A percentile compares a stretch with the other conserved stretches of the same genome.
phyloP scores from a whole-genome alignment of 2,329 filamentous ascomycete genomes.

The Fusarium domesticum region DNA sequence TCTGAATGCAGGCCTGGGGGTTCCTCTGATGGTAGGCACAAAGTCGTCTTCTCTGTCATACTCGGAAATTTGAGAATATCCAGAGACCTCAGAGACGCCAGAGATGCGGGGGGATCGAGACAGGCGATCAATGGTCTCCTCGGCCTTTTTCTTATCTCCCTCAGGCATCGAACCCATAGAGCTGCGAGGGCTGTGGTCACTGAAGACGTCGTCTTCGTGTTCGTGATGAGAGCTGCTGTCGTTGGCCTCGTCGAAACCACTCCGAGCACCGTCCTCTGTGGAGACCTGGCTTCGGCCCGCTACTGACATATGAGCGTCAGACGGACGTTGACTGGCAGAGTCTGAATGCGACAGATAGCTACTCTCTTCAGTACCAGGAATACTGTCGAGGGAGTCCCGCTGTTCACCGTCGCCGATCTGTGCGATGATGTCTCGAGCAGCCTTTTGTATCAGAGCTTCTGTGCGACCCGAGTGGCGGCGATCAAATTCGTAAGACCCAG shows the following conservation, averaged over 20 bases:
- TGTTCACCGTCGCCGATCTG: constrained; percentile 41
- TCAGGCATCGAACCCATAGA: constrained; percentile 52
- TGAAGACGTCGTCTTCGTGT: constrained; percentile 57
- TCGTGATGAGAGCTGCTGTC: constrained; percentile 52
- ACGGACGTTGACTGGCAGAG: constrained; percentile 23
- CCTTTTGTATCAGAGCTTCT: constrained; percentile 52
- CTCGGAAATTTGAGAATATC: constrained; percentile 41
- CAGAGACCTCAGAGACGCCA: constrained; percentile 52
- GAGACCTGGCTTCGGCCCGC: constrained; percentile 17
- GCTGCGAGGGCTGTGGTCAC: constrained; percentile 55
- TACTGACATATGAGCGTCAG: constrained; percentile 24
- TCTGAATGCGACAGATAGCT: constrained; percentile 28
- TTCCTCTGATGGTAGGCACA: constrained; percentile 54
- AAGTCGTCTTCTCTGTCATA: constrained; percentile 47
- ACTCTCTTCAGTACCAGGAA: constrained; percentile 19
- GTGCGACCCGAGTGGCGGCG: constrained; percentile 44
- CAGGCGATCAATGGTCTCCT: constrained; percentile 33
- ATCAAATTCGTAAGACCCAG: constrained; percentile 21
- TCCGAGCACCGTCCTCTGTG: constrained; percentile 14
- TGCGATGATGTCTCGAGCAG: constrained; percentile 49
- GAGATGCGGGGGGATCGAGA: constrained; percentile 45
- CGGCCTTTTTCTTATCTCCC: constrained; percentile 33
- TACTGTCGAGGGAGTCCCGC: constrained; percentile 26
- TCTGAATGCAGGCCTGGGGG: constrained; percentile 62
- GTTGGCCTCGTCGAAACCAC: constrained; percentile 29